These are phyloP conservation scores for Saccharomycopsis sp. DNA, from an alignment of 805 yeast species.

Conservation along the genomic window DNA sequence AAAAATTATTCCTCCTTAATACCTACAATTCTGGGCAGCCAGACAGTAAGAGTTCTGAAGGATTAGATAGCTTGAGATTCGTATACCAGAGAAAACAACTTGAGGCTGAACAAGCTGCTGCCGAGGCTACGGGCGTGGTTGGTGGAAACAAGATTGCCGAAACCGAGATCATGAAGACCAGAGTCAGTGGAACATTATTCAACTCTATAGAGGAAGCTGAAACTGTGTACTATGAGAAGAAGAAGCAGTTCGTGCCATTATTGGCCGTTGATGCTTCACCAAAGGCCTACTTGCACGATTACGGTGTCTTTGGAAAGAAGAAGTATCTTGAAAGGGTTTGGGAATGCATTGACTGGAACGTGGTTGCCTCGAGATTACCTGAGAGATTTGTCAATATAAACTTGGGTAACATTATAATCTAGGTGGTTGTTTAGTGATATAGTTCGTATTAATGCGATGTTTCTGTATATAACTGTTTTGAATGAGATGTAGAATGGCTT, in stretches of 20 bases:
- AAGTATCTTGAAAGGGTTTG: slow-evolving; percentile 58
- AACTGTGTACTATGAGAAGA: slow-evolving; percentile 33
- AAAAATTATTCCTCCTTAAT: slow-evolving; percentile 60
- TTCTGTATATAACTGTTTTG: neutral
- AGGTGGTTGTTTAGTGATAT: neutral
- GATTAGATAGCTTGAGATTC: slow-evolving; percentile 36
- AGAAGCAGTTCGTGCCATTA: slow-evolving; percentile 45
- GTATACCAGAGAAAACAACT: slow-evolving; percentile 12
- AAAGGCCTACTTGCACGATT: slow-evolving; percentile 62
- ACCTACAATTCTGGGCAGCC: slow-evolving; percentile 92
- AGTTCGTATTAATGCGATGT: neutral
- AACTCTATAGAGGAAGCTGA: slow-evolving; percentile 35
- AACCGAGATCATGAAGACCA: slow-evolving; percentile 25
- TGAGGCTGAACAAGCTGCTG: slow-evolving; percentile 6
- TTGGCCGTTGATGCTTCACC: slow-evolving; percentile 70
- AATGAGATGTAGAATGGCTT: no score
- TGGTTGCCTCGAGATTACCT: slow-evolving; percentile 44
- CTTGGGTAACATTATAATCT: neutral
- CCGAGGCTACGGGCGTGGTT: slow-evolving; percentile 3
- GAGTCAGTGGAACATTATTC: slow-evolving; percentile 21
- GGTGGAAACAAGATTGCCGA: slow-evolving; percentile 6
- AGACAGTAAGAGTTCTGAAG: slow-evolving; percentile 51
- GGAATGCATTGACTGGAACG: slow-evolving; percentile 69
- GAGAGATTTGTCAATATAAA: slow-evolving; percentile 6
- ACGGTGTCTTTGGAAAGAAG: slow-evolving; percentile 70